Base-by-base conservation (phyloP, 306 rosid genomes). In the Albizia julibrissin region DNA sequence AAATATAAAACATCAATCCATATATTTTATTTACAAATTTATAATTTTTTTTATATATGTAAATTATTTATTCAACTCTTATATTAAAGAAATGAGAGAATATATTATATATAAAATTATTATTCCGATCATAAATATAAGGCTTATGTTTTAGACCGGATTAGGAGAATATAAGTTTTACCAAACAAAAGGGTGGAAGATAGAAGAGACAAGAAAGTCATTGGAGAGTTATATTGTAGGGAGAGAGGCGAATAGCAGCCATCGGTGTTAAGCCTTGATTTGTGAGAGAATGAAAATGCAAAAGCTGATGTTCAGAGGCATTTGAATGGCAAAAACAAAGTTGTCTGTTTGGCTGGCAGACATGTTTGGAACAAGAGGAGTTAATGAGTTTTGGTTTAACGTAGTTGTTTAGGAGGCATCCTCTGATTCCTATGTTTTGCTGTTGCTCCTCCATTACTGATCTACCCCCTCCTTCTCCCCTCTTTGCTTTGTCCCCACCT, bases 331-430 rank as follows among this genome's bases (percentile, higher is more conserved):
- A 81, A 47, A 62, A 81, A 3, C 11, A 52, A 61, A 49, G 72
- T 78, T 83, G 85, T 87, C 76, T 69, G 74, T 69, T 73, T 85
- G 77, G 33, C 14, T 49, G 66, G 56, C 18, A 47, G 82, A 69
- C 78, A 85, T 80, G 85, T 79, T 54, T 46, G n/a, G 69, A 21
- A 88, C 85, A 85, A 73, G 16, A 40, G 46, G 69, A 49, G 79
- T 84, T 40, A 52, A 44, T 81, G 79, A 21, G 56, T 80, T 39
- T 75, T 73, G 34, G 34, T 72, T 76, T 47, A 52, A 65, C 52
- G 15, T 42, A 62, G 31, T 52, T 15, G 58, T 37, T 81, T 85
- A 16, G 78, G 85, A 72, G 10, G 26, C 61, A 34, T 22, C 24
- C 37, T 34, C 26, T 62, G 72, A 62, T 72, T 18, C 67, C 62